Base-by-base conservation (phyloP, 2,329 filamentous ascomycete species). In the Sarocladium strictum region DNA sequence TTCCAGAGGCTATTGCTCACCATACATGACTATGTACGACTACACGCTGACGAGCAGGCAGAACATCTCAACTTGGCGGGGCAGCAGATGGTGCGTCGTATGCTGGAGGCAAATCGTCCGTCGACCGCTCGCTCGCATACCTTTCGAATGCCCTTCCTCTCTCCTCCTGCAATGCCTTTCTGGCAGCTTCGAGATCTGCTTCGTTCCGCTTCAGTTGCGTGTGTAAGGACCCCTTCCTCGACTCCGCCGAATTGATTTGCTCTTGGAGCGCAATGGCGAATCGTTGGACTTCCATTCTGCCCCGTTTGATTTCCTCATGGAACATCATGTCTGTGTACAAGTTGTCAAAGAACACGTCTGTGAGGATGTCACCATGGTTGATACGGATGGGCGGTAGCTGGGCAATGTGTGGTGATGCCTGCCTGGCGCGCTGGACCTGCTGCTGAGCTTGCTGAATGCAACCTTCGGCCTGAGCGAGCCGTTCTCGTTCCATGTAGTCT, bases 321-420 rank as follows among this genome's bases (percentile, higher is more conserved):
- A 80, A 79, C 2, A 70, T 69, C 67, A 76, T 72, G 55, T 81
- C 78, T 9, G 70, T 72, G 60, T 78, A 77, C 55, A 80, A 72
- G 51, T 79, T 80, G 60, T 81, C 76, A 59, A 81, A 80, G n/a
- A 81, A 68, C 2, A 81, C 68, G 56, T 81, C 77, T 7, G 68
- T 69, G 63, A 80, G 70, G 14, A 79, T 67, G 54, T 64, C 70
- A 0, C 76, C 75, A 38, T 74, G 68, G 0, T 73, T 71, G 47
- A 81, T 74, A 19, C 64, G 64, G 19, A 79, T 68, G 0, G 62
- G 55, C 4, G 70, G 72, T 53, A 82, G 4, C 17, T 29, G 32
- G 9, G 50, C 33, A 12, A 79, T 65, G 1, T 65, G 57, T 0
- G 70, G 72, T 2, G 73, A 73, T 14, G 71, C 61, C 5, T 64